Percentiles rank a stretch among this genome's conserved stretches.
Conservation (phyloP, 371 early-diverging fungal species). For the Mortierella sp. region DNA sequence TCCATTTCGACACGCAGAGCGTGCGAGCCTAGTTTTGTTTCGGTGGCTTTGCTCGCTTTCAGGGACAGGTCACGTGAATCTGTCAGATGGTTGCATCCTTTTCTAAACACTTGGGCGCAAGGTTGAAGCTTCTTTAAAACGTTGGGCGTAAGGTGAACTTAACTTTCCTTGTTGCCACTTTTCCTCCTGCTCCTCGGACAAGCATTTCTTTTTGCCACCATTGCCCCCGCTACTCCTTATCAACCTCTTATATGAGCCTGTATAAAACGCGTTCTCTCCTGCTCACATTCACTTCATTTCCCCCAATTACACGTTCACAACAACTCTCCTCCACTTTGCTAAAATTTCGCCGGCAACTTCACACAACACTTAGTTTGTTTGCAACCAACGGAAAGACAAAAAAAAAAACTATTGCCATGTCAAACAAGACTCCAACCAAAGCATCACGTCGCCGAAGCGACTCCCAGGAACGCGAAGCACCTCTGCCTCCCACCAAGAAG, state of each 20-base stretch:
- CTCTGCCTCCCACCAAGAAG: conserved; percentile 30
- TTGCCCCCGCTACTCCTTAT: not conserved
- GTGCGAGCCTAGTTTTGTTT: conserved; percentile 2
- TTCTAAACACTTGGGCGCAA: not conserved
- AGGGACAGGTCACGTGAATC: not conserved
- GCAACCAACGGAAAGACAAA: not conserved
- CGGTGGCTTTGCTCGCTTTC: conserved; percentile 1
- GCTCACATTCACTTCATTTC: not conserved
- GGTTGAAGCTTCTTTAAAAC: not conserved
- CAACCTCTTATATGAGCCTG: not conserved
- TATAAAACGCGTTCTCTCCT: not conserved
- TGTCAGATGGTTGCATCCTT: not conserved
- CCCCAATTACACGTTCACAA: too few species aligned
- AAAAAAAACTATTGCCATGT: conserved; percentile 6
- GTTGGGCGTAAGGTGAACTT: not conserved
- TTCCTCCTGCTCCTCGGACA: not conserved
- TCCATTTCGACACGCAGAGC: not conserved
- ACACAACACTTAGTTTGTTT: not conserved
- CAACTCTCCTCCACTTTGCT: not conserved
- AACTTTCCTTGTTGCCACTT: not conserved
- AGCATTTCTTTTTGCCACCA: not conserved
- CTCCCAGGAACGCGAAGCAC: not conserved
- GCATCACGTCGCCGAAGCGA: conserved; percentile 14
- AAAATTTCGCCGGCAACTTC: not conserved
- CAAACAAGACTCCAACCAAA: conserved; percentile 8